Conservation (phyloP, 2,329 filamentous ascomycete species). For the Aureobasidium sp. region DNA sequence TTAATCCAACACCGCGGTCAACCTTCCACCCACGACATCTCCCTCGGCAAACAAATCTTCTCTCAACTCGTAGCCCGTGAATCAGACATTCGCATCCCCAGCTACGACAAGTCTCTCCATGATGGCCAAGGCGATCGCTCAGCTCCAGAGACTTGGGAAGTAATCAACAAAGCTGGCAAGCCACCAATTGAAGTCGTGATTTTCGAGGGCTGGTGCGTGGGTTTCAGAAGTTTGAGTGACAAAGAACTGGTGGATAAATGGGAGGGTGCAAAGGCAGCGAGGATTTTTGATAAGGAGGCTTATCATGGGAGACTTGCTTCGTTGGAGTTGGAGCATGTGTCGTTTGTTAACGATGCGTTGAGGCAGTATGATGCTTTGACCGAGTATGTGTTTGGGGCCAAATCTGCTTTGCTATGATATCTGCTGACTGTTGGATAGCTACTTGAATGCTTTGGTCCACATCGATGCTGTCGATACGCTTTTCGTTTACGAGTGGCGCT, state of each 20-base stretch:
- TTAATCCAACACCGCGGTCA: conserved; percentile 79
- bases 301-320: conserved; percentile 46
- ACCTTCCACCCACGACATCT: conserved; percentile 72
- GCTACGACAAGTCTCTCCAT: conserved; percentile 77
- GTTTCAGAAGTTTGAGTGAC: conserved; percentile 60
- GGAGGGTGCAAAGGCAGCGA: conserved; percentile 40
- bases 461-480: conserved; percentile 63
- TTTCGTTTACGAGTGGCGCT: conserved; percentile 78
- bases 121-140: conserved; percentile 67
- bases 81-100: conserved; percentile 53
- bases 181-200: conserved; percentile 54
- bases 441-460: conserved; percentile 55
- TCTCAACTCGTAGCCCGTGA: conserved; percentile 42
- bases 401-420: background rate
- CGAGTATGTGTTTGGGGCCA: conserved; percentile 27
- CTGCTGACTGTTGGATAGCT: conserved; percentile 23
- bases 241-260: conserved; percentile 47
- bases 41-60: conserved; percentile 56
- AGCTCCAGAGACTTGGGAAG: conserved; percentile 52
- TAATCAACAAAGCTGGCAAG: conserved; percentile 43
- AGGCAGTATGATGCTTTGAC: conserved; percentile 51
- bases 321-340: conserved; percentile 47
- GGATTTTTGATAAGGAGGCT: conserved; percentile 33
- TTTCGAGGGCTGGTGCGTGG: conserved; percentile 87
- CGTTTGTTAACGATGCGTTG: conserved; percentile 51